These are phyloP conservation scores for Verticillium klebahnii DNA, from an alignment of 2,329 filamentous ascomycete species.

Conservation along the genomic window DNA sequence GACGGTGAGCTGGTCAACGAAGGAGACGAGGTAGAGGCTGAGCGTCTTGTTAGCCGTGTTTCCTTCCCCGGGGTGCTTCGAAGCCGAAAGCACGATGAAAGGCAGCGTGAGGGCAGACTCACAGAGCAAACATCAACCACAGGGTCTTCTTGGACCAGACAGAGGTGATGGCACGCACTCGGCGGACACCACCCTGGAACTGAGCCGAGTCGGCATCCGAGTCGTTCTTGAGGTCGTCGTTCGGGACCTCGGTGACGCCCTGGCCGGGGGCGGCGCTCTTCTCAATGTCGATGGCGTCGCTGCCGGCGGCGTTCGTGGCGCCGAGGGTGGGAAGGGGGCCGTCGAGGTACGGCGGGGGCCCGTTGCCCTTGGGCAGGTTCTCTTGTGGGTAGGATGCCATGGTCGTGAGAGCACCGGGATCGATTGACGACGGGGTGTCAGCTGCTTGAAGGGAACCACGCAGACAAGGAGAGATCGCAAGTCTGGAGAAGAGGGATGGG, in stretches of 20 bases:
- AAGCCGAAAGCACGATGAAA: no score
- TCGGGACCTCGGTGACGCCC: constrained; percentile 6
- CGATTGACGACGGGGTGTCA: neutral
- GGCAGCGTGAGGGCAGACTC: constrained; percentile 6
- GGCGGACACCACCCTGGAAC: constrained; percentile 32
- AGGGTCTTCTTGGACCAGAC: constrained; percentile 32
- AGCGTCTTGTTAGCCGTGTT: neutral
- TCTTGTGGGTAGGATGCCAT: neutral
- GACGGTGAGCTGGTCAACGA: constrained; percentile 29
- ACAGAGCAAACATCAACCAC: constrained; percentile 35
- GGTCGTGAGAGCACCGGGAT: neutral
- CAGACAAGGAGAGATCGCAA: neutral
- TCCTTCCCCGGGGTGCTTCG: neutral
- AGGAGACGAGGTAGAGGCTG: constrained; percentile 34
- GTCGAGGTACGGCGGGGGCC: neutral
- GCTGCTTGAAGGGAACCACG: neutral
- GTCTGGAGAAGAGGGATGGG: constrained; percentile 1
- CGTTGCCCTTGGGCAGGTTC: neutral
- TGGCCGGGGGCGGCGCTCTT: constrained; percentile 6
- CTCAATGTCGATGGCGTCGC: constrained; percentile 5
- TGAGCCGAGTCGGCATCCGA: constrained; percentile 18
- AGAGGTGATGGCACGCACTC: constrained; percentile 32
- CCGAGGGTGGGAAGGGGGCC: neutral
- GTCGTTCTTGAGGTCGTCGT: neutral
- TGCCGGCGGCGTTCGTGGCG: neutral